phyloP scores from a whole-genome alignment of 2,329 filamentous ascomycete species.

The Coniochaeta ligniaria region DNA sequence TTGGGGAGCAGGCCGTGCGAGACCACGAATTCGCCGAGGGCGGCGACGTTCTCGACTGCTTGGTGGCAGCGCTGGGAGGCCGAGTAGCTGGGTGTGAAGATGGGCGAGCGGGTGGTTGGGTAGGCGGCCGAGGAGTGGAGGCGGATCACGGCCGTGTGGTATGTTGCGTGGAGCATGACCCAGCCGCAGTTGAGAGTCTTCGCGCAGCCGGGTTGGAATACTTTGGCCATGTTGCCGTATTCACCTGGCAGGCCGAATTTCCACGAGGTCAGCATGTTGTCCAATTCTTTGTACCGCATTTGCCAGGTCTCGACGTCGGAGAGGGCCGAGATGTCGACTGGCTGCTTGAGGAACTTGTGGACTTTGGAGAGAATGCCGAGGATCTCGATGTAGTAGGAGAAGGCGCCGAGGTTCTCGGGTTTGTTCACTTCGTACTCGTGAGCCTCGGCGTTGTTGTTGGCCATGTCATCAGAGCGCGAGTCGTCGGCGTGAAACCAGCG shows the following conservation, averaged over 20 bases:
- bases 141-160: constrained; percentile 83
- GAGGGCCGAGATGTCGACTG: constrained; percentile 78
- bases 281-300: constrained; percentile 75
- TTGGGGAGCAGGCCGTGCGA: constrained; percentile 68
- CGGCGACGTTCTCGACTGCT: constrained; percentile 76
- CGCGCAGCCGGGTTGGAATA: constrained; percentile 62
- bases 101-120: constrained; percentile 78
- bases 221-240: constrained; percentile 74
- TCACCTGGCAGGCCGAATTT: constrained; percentile 77
- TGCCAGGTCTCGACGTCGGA: constrained; percentile 89
- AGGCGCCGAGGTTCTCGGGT: constrained; percentile 77
- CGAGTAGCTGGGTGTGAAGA: constrained; percentile 83
- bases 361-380: constrained; percentile 81
- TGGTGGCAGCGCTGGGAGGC: constrained; percentile 76
- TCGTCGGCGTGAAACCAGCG: constrained; percentile 64
- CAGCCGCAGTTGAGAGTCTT: constrained; percentile 73
- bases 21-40: constrained; percentile 71
- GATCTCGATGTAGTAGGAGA: constrained; percentile 87
- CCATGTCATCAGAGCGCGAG: constrained; percentile 12
- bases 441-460: constrained; percentile 22
- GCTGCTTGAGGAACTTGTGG: constrained; percentile 81
- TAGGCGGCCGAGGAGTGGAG: constrained; percentile 90
- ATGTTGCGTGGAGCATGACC: constrained; percentile 88
- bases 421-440: constrained; percentile 59
- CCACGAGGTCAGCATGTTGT: constrained; percentile 73